A percentile compares a stretch with the other conserved stretches of the same genome.
Evolutionary conservation across 306 rosid species (phyloP).

Genomic region (Trifolium subterraneum): DNA sequence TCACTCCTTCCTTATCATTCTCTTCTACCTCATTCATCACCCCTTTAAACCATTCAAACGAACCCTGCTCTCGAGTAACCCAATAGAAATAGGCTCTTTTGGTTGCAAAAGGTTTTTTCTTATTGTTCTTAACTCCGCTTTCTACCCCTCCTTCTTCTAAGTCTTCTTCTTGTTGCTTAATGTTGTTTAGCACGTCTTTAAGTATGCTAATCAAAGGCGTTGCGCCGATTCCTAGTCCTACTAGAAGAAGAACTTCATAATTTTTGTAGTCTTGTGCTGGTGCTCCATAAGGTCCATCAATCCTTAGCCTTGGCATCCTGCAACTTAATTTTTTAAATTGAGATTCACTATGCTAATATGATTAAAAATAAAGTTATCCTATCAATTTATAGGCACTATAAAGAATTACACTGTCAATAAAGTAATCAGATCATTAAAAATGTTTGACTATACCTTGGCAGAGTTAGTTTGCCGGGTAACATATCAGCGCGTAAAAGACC

Average conservation of each 20-base stretch:
- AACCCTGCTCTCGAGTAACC: slow-evolving; percentile 90
- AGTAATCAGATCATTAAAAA: too few species aligned
- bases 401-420: neutral
- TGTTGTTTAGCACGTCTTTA: slow-evolving; percentile 83
- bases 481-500: slow-evolving; percentile 81
- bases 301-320: slow-evolving; percentile 75
- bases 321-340: neutral
- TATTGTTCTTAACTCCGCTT: slow-evolving; percentile 42
- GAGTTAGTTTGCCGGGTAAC: slow-evolving; percentile 53
- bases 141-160: slow-evolving; percentile 49
- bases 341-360: neutral
- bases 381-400: neutral
- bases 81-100: slow-evolving; percentile 86
- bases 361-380: neutral
- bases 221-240: slow-evolving; percentile 89
- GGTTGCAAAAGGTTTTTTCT: slow-evolving; percentile 66
- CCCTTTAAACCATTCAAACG: slow-evolving; percentile 86
- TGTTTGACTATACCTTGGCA: slow-evolving; percentile 48
- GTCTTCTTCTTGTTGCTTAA: slow-evolving; percentile 66
- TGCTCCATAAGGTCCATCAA: slow-evolving; percentile 94
- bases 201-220: slow-evolving; percentile 88
- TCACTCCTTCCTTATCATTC: slow-evolving; percentile 63
- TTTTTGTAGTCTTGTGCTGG: slow-evolving; percentile 90
- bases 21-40: slow-evolving; percentile 85
- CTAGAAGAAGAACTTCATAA: slow-evolving; percentile 84